Conservation (phyloP, 371 early-diverging fungal genomes). For the Lichtheimia ramosa region DNA sequence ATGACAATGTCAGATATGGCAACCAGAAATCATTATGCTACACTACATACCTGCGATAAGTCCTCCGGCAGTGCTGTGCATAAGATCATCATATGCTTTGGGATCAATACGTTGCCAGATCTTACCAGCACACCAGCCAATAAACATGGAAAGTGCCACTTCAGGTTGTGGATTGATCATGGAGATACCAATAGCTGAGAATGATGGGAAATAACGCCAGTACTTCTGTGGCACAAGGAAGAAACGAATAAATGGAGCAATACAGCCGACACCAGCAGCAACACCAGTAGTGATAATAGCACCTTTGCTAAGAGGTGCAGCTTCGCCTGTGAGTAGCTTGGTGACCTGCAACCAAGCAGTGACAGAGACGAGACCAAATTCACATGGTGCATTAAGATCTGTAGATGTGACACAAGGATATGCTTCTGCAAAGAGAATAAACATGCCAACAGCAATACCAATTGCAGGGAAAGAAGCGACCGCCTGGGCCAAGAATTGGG, state of each 20-base stretch:
- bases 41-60: constrained; percentile 54
- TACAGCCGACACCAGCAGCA: constrained; percentile 47
- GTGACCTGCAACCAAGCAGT: constrained; percentile 69
- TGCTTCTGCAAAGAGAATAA: constrained; percentile 61
- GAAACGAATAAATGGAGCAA: constrained; percentile 49
- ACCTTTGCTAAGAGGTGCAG: constrained; percentile 39
- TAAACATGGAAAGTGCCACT: constrained; percentile 60
- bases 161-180: constrained; percentile 64
- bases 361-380: constrained; percentile 60
- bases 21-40: no score
- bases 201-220: constrained; percentile 58
- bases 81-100: constrained; percentile 41
- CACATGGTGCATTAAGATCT: constrained; percentile 31
- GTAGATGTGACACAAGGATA: constrained; percentile 57
- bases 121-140: constrained; percentile 55
- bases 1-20: no score
- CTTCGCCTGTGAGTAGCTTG: constrained; percentile 52
- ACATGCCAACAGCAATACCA: constrained; percentile 55
- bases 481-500: constrained; percentile 65
- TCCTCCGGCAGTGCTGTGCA: constrained; percentile 70
- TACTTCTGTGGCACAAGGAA: constrained; percentile 55
- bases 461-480: constrained; percentile 64
- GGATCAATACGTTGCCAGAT: constrained; percentile 54
- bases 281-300: constrained; percentile 53
- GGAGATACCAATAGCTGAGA: constrained; percentile 71